phyloP scores from a whole-genome alignment of 2,329 filamentous ascomycete genomes.

The Claviceps purpurea region DNA sequence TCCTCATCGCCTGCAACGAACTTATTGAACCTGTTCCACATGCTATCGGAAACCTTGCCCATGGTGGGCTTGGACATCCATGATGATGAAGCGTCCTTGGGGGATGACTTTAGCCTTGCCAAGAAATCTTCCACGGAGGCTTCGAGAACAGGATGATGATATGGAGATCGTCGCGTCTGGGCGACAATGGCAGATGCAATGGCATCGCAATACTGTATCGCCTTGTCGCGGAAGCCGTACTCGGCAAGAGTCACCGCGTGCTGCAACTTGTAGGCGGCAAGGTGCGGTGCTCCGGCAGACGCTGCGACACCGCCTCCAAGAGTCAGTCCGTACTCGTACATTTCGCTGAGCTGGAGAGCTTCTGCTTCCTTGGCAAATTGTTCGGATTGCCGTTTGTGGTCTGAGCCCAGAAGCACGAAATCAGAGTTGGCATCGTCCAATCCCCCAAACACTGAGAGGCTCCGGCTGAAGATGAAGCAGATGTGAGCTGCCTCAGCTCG shows the following conservation, averaged over 20 bases:
- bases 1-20: conserved; percentile 93
- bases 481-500: conserved; percentile 85
- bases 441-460: conserved; percentile 60
- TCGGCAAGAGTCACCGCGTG: conserved; percentile 78
- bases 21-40: conserved; percentile 90
- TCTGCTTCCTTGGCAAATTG: conserved; percentile 72
- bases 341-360: conserved; percentile 83
- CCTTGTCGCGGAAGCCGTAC: conserved; percentile 67
- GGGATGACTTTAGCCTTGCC: conserved; percentile 71
- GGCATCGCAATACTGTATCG: conserved; percentile 80
- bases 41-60: conserved; percentile 83
- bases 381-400: conserved; percentile 58
- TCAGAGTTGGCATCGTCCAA: conserved; percentile 66
- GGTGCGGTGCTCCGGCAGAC: conserved; percentile 55
- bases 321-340: conserved; percentile 82
- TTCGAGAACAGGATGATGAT: conserved; percentile 68
- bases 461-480: conserved; percentile 79
- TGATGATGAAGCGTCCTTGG: conserved; percentile 65
- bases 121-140: conserved; percentile 69
- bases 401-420: conserved; percentile 74
- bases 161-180: conserved; percentile 72
- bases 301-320: conserved; percentile 44
- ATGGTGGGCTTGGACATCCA: conserved; percentile 95
- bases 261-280: conserved; percentile 83
- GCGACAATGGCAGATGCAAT: conserved; percentile 64